Evolutionary conservation across 108 stramenopile genomes (phyloP).

Genomic region (Nitzschia palea): DNA sequence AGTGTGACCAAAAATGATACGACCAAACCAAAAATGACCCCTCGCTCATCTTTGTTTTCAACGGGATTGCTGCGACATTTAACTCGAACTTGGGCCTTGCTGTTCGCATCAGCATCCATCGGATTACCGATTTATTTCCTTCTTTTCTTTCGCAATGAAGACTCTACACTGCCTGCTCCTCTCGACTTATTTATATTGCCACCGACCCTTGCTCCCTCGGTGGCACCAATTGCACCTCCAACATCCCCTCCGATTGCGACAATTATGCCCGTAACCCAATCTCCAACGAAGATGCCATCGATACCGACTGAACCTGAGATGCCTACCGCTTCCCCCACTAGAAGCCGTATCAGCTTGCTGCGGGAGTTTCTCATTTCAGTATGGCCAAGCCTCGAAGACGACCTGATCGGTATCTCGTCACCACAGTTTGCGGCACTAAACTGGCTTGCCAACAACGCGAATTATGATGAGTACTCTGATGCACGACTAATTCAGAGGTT

Average conservation of each 20-base stretch:
- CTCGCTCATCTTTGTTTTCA: neutral
- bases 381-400: constrained; percentile 24
- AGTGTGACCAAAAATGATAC: neutral
- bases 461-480: constrained; percentile 14
- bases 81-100: neutral
- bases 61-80: constrained; percentile 1
- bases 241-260: neutral
- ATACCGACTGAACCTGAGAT: neutral
- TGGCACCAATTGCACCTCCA: neutral
- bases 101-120: constrained; percentile 1
- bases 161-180: neutral
- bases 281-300: constrained; percentile 1
- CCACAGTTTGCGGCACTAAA: constrained; percentile 28
- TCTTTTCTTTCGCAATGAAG: neutral
- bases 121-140: constrained; percentile 15
- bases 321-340: constrained; percentile 5
- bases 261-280: neutral
- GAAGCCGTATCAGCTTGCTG: constrained; percentile 2
- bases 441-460: constrained; percentile 21
- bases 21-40: neutral
- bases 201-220: constrained; percentile 5
- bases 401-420: neutral
- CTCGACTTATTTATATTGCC: neutral
- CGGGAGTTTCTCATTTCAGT: constrained; percentile 28
- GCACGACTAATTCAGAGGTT: constrained; percentile 37